These are phyloP conservation scores for Sequoiadendron giganteum DNA, from an alignment of 75 land plant species.

Conservation along the genomic window DNA sequence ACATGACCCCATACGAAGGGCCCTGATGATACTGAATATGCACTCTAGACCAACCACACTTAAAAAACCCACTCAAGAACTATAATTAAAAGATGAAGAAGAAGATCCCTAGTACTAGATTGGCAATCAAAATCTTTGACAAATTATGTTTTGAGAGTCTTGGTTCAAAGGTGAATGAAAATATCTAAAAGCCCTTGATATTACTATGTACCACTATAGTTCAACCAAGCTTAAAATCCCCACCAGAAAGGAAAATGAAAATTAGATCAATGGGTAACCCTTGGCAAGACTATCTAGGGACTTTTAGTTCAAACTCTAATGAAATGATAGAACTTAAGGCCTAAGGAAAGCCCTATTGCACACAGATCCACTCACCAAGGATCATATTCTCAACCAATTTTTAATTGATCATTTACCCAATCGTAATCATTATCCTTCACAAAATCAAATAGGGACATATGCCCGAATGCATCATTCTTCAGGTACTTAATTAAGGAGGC, in stretches of 20 bases:
- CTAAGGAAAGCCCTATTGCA: neutral
- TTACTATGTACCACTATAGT: neutral
- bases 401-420: neutral
- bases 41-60: slow-evolving; percentile 44
- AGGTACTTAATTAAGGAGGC: neutral
- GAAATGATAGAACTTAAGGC: neutral
- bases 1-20: slow-evolving; percentile 88
- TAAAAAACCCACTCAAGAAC: neutral
- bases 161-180: neutral
- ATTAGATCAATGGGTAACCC: neutral
- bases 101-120: neutral
- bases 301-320: neutral
- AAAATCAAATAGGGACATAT: neutral
- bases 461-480: neutral
- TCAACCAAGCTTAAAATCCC: neutral
- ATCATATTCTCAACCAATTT: neutral
- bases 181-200: neutral
- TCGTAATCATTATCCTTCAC: neutral
- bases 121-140: neutral
- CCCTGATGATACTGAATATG: slow-evolving; percentile 64
- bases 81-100: neutral
- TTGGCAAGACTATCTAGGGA: neutral
- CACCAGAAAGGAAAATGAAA: neutral
- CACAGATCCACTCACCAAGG: neutral
- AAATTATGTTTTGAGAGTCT: neutral